phyloP scores from a whole-genome alignment of 1,284 basidiomycete species.

The Tilletia indica region DNA sequence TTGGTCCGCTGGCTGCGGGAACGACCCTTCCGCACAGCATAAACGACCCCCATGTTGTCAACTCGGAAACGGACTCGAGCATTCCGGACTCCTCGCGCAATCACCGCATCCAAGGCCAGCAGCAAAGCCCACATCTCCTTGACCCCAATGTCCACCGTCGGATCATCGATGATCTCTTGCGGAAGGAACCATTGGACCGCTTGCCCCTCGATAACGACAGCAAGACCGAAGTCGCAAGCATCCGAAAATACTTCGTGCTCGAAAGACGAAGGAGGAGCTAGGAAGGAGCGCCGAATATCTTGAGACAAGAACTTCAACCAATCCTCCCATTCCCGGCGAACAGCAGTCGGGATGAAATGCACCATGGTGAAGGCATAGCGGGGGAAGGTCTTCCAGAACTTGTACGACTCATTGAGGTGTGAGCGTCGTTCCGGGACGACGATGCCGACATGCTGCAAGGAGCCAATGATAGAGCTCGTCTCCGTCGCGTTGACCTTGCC shows the following conservation, averaged over 20 bases:
- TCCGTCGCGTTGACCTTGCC: background rate
- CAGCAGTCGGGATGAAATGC: background rate
- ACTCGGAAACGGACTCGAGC: background rate
- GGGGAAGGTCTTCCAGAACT: background rate
- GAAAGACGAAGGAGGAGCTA: background rate
- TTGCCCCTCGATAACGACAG: background rate
- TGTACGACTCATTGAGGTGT: background rate
- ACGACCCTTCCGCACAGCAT: background rate
- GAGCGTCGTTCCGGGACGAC: background rate
- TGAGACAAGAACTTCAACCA: background rate
- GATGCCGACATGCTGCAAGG: background rate
- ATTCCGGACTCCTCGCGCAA: background rate
- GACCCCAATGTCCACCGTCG: background rate
- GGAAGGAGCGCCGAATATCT: background rate
- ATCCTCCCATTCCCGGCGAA: background rate
- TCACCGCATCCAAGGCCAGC: background rate
- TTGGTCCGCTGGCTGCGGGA: background rate
- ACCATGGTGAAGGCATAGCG: background rate
- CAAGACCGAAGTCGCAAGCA: background rate
- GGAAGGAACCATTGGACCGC: background rate
- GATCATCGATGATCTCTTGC: background rate
- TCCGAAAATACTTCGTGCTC: background rate
- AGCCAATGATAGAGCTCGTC: background rate
- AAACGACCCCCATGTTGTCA: background rate
- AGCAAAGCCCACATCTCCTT: background rate